Evolutionary conservation across 768 basidiomycete species (phyloP).

Genomic region (Pleurotus tuber-regium): DNA sequence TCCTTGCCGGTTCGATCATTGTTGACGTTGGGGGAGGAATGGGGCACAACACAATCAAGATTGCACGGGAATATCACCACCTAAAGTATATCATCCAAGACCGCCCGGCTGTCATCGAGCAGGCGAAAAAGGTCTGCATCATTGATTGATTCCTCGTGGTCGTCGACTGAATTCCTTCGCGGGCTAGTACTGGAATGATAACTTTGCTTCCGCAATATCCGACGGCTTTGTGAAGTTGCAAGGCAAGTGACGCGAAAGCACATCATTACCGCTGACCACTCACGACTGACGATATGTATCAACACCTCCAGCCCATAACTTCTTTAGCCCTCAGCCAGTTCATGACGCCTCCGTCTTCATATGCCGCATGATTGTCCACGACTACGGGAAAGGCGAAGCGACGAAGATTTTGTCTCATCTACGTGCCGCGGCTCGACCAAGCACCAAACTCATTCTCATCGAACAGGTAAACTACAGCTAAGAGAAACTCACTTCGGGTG

Average conservation of each 20-base stretch:
- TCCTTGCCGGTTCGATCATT: conserved; percentile 18
- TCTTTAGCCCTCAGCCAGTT: conserved; percentile 28
- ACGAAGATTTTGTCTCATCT: conserved; percentile 24
- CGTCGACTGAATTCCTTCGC: not conserved
- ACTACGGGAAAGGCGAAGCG: conserved; percentile 23
- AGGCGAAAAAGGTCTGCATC: conserved; percentile 22
- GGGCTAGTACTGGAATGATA: conserved; percentile 25
- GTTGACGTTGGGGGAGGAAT: conserved; percentile 36
- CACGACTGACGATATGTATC: not conserved
- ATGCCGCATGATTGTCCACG: conserved; percentile 29
- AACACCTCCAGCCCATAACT: conserved; percentile 22
- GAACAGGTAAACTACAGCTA: conserved; percentile 14
- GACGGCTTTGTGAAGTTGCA: conserved; percentile 25
- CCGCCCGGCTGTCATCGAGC: conserved; percentile 22
- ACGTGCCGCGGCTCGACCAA: conserved; percentile 19
- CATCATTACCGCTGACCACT: not conserved
- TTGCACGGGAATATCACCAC: conserved; percentile 22
- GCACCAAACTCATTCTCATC: conserved; percentile 24
- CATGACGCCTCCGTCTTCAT: conserved; percentile 25
- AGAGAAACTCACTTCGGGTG: not conserved
- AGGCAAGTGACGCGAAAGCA: conserved; percentile 13
- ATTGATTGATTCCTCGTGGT: not conserved
- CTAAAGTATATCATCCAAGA: conserved; percentile 35
- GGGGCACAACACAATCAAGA: conserved; percentile 27
- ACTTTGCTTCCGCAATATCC: conserved; percentile 21